Conservation (phyloP, 1,139 yeast genomes). For the Eremothecium cymbalariae region DNA sequence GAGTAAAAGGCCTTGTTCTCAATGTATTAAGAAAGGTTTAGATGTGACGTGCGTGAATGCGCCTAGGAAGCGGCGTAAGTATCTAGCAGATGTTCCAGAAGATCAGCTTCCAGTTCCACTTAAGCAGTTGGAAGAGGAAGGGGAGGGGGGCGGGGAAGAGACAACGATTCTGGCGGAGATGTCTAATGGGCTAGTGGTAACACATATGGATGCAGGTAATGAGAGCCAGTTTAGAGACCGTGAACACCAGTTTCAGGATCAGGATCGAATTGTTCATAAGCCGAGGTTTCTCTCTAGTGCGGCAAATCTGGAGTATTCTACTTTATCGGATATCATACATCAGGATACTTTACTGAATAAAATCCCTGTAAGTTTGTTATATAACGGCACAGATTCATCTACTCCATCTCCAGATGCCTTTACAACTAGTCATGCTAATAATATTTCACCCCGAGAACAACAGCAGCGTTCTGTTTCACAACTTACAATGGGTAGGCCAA, state of each 20-base stretch:
- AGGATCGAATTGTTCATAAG: constrained; percentile 21
- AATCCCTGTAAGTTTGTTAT: constrained; percentile 22
- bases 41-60: constrained; percentile 79
- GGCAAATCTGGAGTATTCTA: constrained; percentile 71
- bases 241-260: constrained; percentile 15
- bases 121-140: constrained; percentile 6
- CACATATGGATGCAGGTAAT: no score
- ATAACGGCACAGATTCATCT: constrained; percentile 14
- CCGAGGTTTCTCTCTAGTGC: constrained; percentile 56
- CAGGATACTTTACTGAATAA: constrained; percentile 35
- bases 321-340: constrained; percentile 63
- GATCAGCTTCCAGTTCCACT: constrained; percentile 15
- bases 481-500: constrained; percentile 1
- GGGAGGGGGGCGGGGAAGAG: neutral
- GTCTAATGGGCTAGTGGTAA: constrained; percentile 2
- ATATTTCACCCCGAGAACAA: neutral
- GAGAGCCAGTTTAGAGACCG: no score
- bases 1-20: constrained; percentile 66
- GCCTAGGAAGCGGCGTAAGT: constrained; percentile 78
- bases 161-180: constrained; percentile 1
- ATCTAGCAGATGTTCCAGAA: constrained; percentile 51
- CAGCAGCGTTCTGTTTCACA: neutral
- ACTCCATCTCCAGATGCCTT: constrained; percentile 7
- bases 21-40: constrained; percentile 68
- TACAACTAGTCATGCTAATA: neutral